Percentiles rank a stretch among this genome's conserved stretches.
These are phyloP conservation scores for Phytophthora melonis DNA, from an alignment of 352 stramenopile species.

Conservation along the genomic window DNA sequence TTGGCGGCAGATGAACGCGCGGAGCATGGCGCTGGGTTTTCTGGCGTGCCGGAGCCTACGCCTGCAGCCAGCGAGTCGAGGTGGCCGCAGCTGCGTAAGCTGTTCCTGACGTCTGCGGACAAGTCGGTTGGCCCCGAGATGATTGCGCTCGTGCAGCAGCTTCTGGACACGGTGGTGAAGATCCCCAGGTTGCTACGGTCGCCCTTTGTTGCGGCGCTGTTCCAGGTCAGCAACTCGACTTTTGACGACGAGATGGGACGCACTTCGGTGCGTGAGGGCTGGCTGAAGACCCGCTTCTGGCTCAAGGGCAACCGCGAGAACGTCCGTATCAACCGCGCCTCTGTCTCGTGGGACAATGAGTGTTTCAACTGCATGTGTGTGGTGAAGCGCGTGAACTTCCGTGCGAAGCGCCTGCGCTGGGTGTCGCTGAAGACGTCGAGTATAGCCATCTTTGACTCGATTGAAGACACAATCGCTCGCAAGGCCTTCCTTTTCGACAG, in stretches of 20 bases:
- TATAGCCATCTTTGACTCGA: constrained; percentile 84
- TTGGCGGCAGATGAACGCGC: constrained; percentile 21
- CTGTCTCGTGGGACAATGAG: constrained; percentile 84
- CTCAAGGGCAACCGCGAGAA: constrained; percentile 89
- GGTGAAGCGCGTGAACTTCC: constrained; percentile 86
- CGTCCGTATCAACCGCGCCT: constrained; percentile 83
- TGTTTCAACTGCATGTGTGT: constrained; percentile 93
- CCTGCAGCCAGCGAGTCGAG: constrained; percentile 21
- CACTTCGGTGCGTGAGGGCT: constrained; percentile 84
- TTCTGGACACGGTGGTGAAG: constrained; percentile 74
- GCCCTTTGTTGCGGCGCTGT: constrained; percentile 76
- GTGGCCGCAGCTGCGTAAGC: constrained; percentile 81
- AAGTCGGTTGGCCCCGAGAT: constrained; percentile 81
- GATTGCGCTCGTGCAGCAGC: constrained; percentile 79
- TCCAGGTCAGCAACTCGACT: constrained; percentile 87
- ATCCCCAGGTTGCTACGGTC: constrained; percentile 73
- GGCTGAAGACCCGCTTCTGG: constrained; percentile 86
- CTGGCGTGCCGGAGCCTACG: constrained; percentile 35
- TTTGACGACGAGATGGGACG: constrained; percentile 87
- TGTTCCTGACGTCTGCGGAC: constrained; percentile 82
- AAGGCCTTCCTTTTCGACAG: constrained; percentile 86
- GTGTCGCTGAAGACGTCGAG: constrained; percentile 85
- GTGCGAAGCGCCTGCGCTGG: constrained; percentile 85
- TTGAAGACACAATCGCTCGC: constrained; percentile 69
- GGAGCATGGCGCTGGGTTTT: constrained; percentile 36